Evolutionary conservation across 164 flowering plant genomes (phyloP), one percentile per base, ranked within the genome.

Genomic region (Platanus orientalis): DNA sequence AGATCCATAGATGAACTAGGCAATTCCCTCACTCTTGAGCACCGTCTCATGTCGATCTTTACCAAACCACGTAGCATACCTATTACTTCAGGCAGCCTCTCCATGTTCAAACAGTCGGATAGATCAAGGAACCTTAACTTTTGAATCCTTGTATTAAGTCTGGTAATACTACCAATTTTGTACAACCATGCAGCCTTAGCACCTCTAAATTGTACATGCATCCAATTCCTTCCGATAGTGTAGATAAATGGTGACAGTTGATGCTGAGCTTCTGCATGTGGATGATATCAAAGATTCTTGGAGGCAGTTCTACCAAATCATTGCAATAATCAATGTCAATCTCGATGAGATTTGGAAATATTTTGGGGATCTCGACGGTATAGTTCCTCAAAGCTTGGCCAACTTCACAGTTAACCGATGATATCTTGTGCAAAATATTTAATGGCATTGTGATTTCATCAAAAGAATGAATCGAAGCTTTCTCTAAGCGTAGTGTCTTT

Each of bases 111-210:
- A n/a, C n/a, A n/a, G n/a, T n/a, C n/a, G n/a, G n/a, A n/a, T n/a
- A n/a, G n/a, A n/a, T n/a, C n/a, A n/a, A n/a, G n/a, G n/a, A n/a
- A n/a, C n/a, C n/a, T n/a, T n/a, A n/a, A n/a, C n/a, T 70, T 0
- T 39, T 11, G 21, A 77, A 78, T 34, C 36, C 30, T 19, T 58
- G 65, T 28, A 73, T 61, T 2, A 80, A 67, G n/a, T 71, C 70
- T 10, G 83, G 83, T 29, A 82, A 54, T 49, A 50, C 68, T 16
- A 2, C 2, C 51, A 80, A 57, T 32, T 60, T 30, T 4, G 72
- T 72, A 36, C 84, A 82, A 2, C 73, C 59, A 26, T 24, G 64
- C 11, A 82, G 79, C 74, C 81, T 74, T 34, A 78, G 55, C 36
- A 60, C 58, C 65, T 80, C 60, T 6, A 82, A 57, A 30, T 71